Evolutionary conservation across 768 basidiomycete genomes (phyloP).

Genomic region (Serendipita sp.): DNA sequence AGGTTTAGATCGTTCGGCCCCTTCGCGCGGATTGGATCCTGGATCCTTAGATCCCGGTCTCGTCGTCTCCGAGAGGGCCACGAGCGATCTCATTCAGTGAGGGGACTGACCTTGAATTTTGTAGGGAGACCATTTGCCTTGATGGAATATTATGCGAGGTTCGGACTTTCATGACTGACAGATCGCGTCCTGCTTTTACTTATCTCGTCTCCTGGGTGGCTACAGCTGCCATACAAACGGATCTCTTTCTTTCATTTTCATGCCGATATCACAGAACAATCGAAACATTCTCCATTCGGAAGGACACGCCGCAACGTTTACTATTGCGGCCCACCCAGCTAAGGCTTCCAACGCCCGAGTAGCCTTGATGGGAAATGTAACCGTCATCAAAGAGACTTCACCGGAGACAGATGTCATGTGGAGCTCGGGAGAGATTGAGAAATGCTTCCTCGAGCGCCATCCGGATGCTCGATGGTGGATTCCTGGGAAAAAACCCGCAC

Average conservation of each 20-base stretch:
- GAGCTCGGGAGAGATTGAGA: slow-evolving; percentile 21
- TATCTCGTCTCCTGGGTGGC: background rate
- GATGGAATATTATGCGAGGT: slow-evolving; percentile 39
- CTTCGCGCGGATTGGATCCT: background rate
- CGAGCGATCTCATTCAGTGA: background rate
- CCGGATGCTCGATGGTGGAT: slow-evolving; percentile 39
- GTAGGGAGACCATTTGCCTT: slow-evolving; percentile 33
- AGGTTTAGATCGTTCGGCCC: background rate
- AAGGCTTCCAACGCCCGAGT: slow-evolving; percentile 33
- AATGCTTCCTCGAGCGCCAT: slow-evolving; percentile 29
- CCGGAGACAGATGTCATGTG: slow-evolving; percentile 12
- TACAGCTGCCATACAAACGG: slow-evolving; percentile 35
- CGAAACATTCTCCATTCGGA: slow-evolving; percentile 31
- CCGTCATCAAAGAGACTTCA: slow-evolving; percentile 23
- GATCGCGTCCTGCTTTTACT: background rate
- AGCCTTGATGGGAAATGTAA: slow-evolving; percentile 33
- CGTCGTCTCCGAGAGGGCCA: background rate
- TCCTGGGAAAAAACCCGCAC: slow-evolving; percentile 30
- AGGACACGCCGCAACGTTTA: slow-evolving; percentile 29
- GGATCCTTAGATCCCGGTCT: background rate
- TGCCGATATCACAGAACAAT: slow-evolving; percentile 39
- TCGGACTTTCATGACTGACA: background rate
- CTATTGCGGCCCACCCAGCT: slow-evolving; percentile 25
- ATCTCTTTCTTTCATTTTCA: slow-evolving; percentile 35
- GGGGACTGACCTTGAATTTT: background rate